Base-by-base conservation (phyloP, 2,329 filamentous ascomycete species). In the Paracoccidioides lutzii region DNA sequence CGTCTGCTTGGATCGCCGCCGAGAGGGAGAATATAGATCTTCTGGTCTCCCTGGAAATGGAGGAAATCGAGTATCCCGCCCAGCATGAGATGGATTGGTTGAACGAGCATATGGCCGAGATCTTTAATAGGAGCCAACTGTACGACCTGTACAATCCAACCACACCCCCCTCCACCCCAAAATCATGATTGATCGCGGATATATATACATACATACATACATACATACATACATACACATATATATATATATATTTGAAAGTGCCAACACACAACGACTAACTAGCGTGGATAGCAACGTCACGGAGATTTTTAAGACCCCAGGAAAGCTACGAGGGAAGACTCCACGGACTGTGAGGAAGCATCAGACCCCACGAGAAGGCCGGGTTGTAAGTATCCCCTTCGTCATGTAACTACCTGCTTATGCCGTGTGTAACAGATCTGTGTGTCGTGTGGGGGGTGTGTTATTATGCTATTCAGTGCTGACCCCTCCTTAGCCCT, bases 81-180 rank as follows among this genome's bases (percentile, higher is more conserved):
- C 83, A 88, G 57, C 95, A 97, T 72, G 93, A 98, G 70, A 76
- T 97, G 66, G 90, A 97, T 69, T 98, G 93, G 93, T 77, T 98
- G 64, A 97, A 98, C 67, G 93, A 97, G 74, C 93, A 98, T 71
- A 96, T 98, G 91, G 82, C 83, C 52, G 89, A 95, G 60, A 88
- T 98, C 66, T 95, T 97, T 69, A 85, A 84, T 65, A 83, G 85
- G 64, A 87, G 90, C 66, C 83, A 90, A 72, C 81, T 90, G 93
- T 96, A 81, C 66, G 86, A 56, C 44, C 40, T 33, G 2, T 22
- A 22, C 22, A 22, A 22, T 32, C 12, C 32, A 12, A 9, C 37
- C 4, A 32, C 10, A 1, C 9, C 10, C 12, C 44, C 22, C 10
- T 6, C 12, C n/a, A n/a, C n/a, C 40, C 52, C 48, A 22, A 52